These are phyloP conservation scores for Trichoderma citrinoviride DNA, from an alignment of 2,329 filamentous ascomycete species.

Conservation along the genomic window DNA sequence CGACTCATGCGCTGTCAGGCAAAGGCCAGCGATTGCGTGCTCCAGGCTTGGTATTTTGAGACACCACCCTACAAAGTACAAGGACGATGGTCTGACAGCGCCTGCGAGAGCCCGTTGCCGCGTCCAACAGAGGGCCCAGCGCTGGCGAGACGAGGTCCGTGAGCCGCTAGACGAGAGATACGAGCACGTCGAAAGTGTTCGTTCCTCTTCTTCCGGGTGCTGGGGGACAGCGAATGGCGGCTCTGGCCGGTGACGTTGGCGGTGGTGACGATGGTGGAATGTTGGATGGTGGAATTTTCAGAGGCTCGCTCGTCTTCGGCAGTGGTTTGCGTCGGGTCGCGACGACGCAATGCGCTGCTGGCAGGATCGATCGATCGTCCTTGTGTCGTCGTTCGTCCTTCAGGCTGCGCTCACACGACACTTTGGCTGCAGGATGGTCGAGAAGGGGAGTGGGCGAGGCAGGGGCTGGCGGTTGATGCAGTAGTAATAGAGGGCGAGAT, in stretches of 20 bases:
- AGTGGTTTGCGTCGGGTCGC: not conserved
- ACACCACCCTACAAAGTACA: slow-evolving; percentile 17
- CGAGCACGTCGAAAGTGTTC: not conserved
- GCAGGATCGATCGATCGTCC: not conserved
- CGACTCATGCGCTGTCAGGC: slow-evolving; percentile 17
- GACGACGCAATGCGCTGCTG: not conserved
- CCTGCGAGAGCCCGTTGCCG: not conserved
- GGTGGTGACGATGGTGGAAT: slow-evolving; percentile 14
- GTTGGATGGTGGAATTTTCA: not conserved
- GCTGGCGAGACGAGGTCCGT: not conserved
- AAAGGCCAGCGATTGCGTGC: slow-evolving; percentile 22
- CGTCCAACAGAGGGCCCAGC: not conserved
- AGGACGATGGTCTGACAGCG: not conserved
- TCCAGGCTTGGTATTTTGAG: slow-evolving; percentile 19
- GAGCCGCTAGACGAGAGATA: not conserved
- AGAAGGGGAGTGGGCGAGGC: not conserved
- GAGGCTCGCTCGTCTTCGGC: not conserved
- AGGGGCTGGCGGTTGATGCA: not conserved
- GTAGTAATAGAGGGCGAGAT: not conserved
- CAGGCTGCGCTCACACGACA: slow-evolving; percentile 13
- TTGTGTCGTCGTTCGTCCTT: not conserved
- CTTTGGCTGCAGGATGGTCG: not conserved
- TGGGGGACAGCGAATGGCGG: slow-evolving; percentile 3
- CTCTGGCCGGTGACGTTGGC: not conserved
- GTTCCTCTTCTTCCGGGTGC: not conserved